These are phyloP conservation scores for Agaricus subrufescens DNA, from an alignment of 768 basidiomycete genomes.

Conservation along the genomic window DNA sequence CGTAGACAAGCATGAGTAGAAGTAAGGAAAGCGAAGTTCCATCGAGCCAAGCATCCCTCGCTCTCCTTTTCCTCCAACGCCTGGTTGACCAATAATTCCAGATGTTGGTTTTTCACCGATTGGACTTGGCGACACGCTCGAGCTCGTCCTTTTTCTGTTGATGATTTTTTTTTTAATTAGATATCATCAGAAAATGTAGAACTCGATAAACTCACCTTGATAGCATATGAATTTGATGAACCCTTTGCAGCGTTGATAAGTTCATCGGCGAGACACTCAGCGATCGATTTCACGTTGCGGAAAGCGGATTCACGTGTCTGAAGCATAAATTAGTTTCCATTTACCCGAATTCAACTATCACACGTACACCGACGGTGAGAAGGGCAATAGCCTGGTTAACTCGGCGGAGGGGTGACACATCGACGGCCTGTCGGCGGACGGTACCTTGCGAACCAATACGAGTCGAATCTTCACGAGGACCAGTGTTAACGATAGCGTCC, in stretches of 20 bases:
- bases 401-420: constrained; percentile 95
- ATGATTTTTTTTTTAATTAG: not conserved
- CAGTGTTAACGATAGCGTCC: constrained; percentile 99
- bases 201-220: constrained; percentile 64
- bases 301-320: constrained; percentile 99
- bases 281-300: constrained; percentile 99
- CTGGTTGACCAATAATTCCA: constrained; percentile 7
- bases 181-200: constrained; percentile 3
- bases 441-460: constrained; percentile 99
- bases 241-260: constrained; percentile 99
- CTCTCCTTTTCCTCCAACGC: not conserved
- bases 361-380: constrained; percentile 89
- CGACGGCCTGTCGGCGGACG: constrained; percentile 98
- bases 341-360: not conserved
- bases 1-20: constrained; percentile 1
- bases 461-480: constrained; percentile 98
- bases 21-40: not conserved
- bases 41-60: constrained; percentile 16
- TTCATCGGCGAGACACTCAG: constrained; percentile 98
- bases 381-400: constrained; percentile 98
- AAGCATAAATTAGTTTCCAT: not conserved
- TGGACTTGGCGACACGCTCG: constrained; percentile 99
- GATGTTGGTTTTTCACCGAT: constrained; percentile 69
- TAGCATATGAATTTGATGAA: constrained; percentile 99
- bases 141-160: constrained; percentile 96